Evolutionary conservation across 495 filamentous ascomycete species (phyloP).

Genomic region (Neurospora sp.): DNA sequence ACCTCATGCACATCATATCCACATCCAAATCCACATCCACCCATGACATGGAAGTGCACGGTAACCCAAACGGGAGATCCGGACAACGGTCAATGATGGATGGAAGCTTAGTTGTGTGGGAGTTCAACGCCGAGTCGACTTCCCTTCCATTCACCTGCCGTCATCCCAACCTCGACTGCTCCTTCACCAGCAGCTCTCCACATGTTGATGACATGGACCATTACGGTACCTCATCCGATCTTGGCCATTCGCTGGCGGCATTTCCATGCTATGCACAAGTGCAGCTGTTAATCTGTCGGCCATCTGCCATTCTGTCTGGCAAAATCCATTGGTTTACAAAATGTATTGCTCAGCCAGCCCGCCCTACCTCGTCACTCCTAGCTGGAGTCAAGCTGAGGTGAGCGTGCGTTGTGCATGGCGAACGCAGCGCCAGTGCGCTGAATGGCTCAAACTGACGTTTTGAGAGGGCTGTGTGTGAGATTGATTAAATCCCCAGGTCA

Average conservation of each 20-base stretch:
- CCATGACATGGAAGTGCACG: not conserved
- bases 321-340: not conserved
- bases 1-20: not conserved
- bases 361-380: not conserved
- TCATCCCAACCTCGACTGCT: constrained; percentile 1
- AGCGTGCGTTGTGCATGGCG: not conserved
- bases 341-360: not conserved
- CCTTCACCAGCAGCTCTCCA: not conserved
- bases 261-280: not conserved
- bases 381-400: not conserved
- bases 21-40: not conserved
- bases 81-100: not conserved
- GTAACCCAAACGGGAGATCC: not conserved
- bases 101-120: not conserved
- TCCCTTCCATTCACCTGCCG: not conserved
- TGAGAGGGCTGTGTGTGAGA: not conserved
- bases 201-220: not conserved
- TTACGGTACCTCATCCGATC: not conserved
- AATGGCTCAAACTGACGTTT: not conserved
- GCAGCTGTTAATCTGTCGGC: not conserved
- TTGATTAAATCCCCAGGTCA: not conserved
- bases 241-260: not conserved
- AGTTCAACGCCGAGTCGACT: not conserved
- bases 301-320: not conserved
- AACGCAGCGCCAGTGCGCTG: not conserved